Base-by-base conservation (phyloP, 768 basidiomycete genomes). In the Hygrophoropsis aurantiaca region DNA sequence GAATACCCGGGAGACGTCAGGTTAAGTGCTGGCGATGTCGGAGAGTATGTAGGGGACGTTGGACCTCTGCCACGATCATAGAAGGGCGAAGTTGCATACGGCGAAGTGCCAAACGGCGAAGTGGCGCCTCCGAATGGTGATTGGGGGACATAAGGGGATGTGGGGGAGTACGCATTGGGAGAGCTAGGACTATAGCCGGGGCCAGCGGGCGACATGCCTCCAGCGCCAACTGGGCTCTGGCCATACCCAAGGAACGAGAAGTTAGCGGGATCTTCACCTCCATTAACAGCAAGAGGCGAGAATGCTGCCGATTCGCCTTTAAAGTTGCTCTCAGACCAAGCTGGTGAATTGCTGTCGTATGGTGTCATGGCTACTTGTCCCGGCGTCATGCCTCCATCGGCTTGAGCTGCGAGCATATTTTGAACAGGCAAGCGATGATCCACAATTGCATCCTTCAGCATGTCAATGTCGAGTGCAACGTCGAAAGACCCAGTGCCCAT, bases 401-500 rank as follows among this genome's bases (percentile, higher is more conserved):
- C 78, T 46, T 85, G 87, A 3, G 85, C 82, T 6, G 84, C 79
- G 40, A 93, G 72, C 78, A 89, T 83, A 7, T 79, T 82, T 56
- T 90, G 88, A 3, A 90, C 86, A 0, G 92, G 92, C 15, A 97
- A 74, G 20, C 94, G 88, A 60, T 95, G 93, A 65, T 99, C 97
- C 41, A 97, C 89, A 45, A 97, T 93, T 33, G 97, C 94, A 49
- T 98, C 95, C 75, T 97, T 97, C 58, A 99, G 75, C 93, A 98
- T 95, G 56, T 94, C 90, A 59, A 97, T 90, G 66, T 99, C 97
- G 40, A 99, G 79, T 0, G 92, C 87, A 41, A 99, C 90, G 40
- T 98, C 95, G 60, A 95, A 97, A 7, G 91, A 81, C 11, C 97
- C 97, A 0, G 97, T 97, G 42, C 97, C 97, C 94, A 99, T 97